Conservation (phyloP, 225 moss, liverwort and hornwort genomes). For the Asterella californica region DNA sequence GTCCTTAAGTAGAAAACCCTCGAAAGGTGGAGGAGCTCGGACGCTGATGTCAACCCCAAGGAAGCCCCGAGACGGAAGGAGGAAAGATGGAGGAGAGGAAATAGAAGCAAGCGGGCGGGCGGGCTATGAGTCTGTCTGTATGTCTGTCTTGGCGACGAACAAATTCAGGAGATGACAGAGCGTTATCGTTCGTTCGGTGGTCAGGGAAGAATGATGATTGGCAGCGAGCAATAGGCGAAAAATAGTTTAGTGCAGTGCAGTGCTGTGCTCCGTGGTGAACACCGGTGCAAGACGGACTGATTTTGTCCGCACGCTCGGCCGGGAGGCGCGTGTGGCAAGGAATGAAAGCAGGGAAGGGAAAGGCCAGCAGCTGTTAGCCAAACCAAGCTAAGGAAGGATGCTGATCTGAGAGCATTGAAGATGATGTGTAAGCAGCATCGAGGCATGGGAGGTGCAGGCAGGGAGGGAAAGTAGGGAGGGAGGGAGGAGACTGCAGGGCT, state of each 20-base stretch:
- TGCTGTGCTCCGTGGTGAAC: not conserved
- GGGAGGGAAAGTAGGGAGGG: not conserved
- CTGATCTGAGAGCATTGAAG: not conserved
- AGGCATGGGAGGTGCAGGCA: too few relatives aligned
- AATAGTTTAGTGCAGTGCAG: constrained; percentile 1
- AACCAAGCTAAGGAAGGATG: not conserved
- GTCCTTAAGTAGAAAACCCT: not conserved
- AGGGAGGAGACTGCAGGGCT: not conserved
- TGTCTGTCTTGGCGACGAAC: not conserved
- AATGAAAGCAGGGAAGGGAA: not conserved
- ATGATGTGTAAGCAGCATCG: not conserved
- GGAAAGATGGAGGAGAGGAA: not conserved
- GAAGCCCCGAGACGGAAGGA: not conserved
- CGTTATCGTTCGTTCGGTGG: not conserved
- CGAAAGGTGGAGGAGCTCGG: not conserved
- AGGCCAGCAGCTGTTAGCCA: not conserved
- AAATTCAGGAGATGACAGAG: not conserved
- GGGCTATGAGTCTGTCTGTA: not conserved
- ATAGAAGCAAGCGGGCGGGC: not conserved
- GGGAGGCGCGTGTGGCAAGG: not conserved
- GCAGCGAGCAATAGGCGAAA: not conserved
- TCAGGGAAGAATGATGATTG: constrained; percentile 3
- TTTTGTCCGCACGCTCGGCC: constrained; percentile 5
- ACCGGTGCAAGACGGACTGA: not conserved
- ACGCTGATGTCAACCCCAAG: not conserved